Evolutionary conservation across 306 rosid genomes (phyloP).

Genomic region (Chamaecrista fasciculata): DNA sequence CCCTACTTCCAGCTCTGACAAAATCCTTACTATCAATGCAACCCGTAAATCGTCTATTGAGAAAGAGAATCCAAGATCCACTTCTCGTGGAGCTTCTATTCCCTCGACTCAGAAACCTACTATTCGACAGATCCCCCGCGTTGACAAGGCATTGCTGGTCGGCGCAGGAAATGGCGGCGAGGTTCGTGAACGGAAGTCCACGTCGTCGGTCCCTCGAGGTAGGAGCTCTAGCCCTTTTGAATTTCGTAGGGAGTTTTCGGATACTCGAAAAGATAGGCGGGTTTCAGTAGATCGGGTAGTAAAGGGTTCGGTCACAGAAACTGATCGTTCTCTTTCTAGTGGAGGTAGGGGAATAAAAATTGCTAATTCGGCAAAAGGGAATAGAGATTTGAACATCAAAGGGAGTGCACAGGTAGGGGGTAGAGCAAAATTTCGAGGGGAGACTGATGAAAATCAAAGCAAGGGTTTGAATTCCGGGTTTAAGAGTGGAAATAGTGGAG

Average conservation of each 20-base stretch:
- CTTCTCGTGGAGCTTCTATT: slow-evolving; percentile 26
- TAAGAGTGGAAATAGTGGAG: background rate
- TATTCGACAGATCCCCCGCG: slow-evolving; percentile 50
- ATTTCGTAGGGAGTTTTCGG: slow-evolving; percentile 30
- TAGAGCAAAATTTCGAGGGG: background rate
- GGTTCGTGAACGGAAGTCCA: slow-evolving; percentile 46
- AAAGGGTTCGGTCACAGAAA: slow-evolving; percentile 32
- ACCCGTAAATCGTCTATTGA: slow-evolving; percentile 33
- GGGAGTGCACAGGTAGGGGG: background rate
- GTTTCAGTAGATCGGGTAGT: slow-evolving; percentile 47
- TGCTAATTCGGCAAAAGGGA: slow-evolving; percentile 33
- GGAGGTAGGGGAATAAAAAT: slow-evolving; percentile 31
- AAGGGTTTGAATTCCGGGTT: background rate
- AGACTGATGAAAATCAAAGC: background rate
- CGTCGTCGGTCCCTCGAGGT: slow-evolving; percentile 66
- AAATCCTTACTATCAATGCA: too few species aligned
- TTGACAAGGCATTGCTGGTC: slow-evolving; percentile 36
- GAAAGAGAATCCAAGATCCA: slow-evolving; percentile 62
- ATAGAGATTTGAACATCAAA: slow-evolving; percentile 27
- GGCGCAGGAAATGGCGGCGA: too few species aligned
- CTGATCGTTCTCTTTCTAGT: slow-evolving; percentile 24
- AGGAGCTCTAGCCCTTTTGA: slow-evolving; percentile 87
- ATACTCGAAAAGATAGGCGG: slow-evolving; percentile 43
- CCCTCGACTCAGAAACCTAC: slow-evolving; percentile 43
- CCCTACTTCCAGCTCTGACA: too few species aligned